These are phyloP conservation scores for Aspergillus alliaceus DNA, from an alignment of 2,329 filamentous ascomycete genomes.

Conservation along the genomic window DNA sequence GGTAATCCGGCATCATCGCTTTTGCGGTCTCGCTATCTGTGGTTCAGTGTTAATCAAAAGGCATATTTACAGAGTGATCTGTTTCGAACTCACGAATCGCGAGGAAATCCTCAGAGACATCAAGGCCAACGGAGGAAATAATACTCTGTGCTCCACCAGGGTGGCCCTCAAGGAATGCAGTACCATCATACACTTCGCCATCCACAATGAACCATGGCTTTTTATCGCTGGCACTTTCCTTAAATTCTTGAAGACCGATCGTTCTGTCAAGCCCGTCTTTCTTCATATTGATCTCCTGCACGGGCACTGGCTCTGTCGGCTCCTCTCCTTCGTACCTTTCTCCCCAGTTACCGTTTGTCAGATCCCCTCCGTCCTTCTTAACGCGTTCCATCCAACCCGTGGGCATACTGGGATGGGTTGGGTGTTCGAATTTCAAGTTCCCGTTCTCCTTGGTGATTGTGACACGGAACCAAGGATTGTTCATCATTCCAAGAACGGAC, in stretches of 20 bases:
- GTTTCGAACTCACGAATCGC: constrained; percentile 72
- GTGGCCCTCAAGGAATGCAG: constrained; percentile 74
- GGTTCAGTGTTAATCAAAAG: constrained; percentile 24
- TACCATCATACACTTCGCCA: constrained; percentile 86
- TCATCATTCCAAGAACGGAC: constrained; percentile 96
- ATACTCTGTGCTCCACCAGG: constrained; percentile 87
- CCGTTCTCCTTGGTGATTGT: constrained; percentile 69
- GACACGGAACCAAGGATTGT: constrained; percentile 90
- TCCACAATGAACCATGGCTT: constrained; percentile 86
- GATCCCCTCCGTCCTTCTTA: constrained; percentile 77
- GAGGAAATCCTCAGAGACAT: constrained; percentile 85
- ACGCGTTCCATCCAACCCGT: constrained; percentile 94
- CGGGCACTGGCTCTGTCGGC: constrained; percentile 48
- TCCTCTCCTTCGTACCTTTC: constrained; percentile 61
- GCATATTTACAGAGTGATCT: background rate
- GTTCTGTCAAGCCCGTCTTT: constrained; percentile 62
- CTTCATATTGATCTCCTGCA: constrained; percentile 74
- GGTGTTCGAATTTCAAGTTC: constrained; percentile 77
- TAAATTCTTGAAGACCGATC: constrained; percentile 72
- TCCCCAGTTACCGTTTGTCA: constrained; percentile 82
- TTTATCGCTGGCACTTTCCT: constrained; percentile 63
- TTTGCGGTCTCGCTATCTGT: constrained; percentile 89
- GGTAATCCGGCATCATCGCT: constrained; percentile 81
- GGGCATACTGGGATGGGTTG: constrained; percentile 75
- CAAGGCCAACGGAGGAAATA: constrained; percentile 74